These are phyloP conservation scores for Tolypocladium ophioglossoides DNA, from an alignment of 2,329 filamentous ascomycete species.

Conservation along the genomic window DNA sequence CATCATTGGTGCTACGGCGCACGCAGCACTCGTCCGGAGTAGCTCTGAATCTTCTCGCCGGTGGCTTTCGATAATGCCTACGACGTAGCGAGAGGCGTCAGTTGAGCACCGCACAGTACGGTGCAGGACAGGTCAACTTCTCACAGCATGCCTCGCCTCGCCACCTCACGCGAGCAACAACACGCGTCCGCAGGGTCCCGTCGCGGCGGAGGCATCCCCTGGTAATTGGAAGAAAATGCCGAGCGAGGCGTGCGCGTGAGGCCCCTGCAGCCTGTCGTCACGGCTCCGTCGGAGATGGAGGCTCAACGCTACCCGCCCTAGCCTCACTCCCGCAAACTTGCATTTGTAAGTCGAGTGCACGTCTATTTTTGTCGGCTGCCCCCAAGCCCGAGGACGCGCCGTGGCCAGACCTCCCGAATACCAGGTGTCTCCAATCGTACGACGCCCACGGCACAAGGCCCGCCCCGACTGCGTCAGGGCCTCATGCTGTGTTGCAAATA, in stretches of 20 bases:
- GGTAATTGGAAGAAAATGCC: not conserved
- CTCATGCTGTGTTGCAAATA: not conserved
- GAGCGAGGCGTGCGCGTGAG: not conserved
- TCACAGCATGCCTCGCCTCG: not conserved
- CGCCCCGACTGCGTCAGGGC: not conserved
- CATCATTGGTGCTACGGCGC: too few relatives aligned
- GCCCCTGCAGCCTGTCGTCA: not conserved
- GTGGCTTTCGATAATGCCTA: too few relatives aligned
- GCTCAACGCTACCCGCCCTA: not conserved
- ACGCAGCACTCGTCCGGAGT: too few relatives aligned
- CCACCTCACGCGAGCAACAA: not conserved
- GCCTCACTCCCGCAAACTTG: not conserved
- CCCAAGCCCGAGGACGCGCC: not conserved
- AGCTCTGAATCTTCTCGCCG: too few relatives aligned
- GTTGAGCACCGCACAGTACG: too few relatives aligned
- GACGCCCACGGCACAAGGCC: too few relatives aligned
- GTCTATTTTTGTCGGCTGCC: not conserved
- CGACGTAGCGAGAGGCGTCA: too few relatives aligned
- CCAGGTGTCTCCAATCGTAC: too few relatives aligned
- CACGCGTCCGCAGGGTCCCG: not conserved
- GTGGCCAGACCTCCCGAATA: too few relatives aligned
- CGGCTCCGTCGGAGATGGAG: not conserved
- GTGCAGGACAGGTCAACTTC: too few relatives aligned
- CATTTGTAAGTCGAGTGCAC: not conserved
- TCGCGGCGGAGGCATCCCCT: not conserved